phyloP scores from a whole-genome alignment of 2,329 filamentous ascomycete species.

The Beauveria bassiana region DNA sequence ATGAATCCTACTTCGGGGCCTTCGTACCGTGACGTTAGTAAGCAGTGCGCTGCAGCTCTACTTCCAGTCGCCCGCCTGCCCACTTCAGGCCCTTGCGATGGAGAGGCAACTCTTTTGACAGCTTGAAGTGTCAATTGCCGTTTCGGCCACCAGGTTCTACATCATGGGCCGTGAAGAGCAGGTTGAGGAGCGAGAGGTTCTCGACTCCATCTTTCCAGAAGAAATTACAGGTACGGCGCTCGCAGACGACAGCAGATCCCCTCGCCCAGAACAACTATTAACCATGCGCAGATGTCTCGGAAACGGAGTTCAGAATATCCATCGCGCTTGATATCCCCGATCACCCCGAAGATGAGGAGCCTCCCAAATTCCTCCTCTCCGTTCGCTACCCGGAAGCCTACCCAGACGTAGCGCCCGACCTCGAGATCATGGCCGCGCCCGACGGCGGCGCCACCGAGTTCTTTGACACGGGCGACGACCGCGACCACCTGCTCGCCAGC shows the following conservation, averaged over 20 bases:
- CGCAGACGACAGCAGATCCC: neutral
- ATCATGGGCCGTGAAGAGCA: constrained; percentile 76
- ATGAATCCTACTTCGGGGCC: neutral
- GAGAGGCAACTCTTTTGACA: neutral
- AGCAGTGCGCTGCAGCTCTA: neutral
- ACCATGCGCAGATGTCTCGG: constrained; percentile 66
- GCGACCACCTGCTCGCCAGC: constrained; percentile 60
- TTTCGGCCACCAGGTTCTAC: neutral
- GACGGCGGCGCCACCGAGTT: constrained; percentile 62
- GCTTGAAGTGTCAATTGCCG: neutral
- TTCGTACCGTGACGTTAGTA: neutral
- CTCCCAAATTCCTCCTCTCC: constrained; percentile 69
- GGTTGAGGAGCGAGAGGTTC: constrained; percentile 90
- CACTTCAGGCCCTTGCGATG: neutral
- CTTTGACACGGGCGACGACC: constrained; percentile 77
- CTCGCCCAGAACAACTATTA: neutral
- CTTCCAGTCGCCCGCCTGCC: neutral
- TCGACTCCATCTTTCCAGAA: constrained; percentile 96
- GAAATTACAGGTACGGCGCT: constrained; percentile 72
- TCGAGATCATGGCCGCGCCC: constrained; percentile 70
- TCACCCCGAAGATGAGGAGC: constrained; percentile 54
- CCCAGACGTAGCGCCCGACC: constrained; percentile 75
- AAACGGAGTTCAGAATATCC: constrained; percentile 79
- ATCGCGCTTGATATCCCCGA: constrained; percentile 73
- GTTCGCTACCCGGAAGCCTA: constrained; percentile 87